These are phyloP conservation scores for Boletus smithii DNA, from an alignment of 1,284 basidiomycete species.

Conservation along the genomic window DNA sequence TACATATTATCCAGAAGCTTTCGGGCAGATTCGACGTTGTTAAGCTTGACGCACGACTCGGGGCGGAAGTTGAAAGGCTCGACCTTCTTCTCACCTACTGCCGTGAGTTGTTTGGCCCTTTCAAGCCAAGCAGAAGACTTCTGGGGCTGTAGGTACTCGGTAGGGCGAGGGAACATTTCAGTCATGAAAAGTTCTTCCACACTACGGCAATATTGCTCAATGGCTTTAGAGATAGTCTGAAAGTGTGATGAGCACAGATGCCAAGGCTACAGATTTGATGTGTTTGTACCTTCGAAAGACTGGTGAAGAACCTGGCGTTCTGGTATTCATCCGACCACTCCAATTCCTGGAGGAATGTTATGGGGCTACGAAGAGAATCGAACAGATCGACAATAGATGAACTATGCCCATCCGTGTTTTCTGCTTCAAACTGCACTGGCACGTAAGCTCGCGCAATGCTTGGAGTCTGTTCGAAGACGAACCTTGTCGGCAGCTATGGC, in stretches of 20 bases:
- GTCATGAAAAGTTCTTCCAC: slow-evolving; percentile 89
- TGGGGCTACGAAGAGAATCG: slow-evolving; percentile 88
- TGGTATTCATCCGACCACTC: slow-evolving; percentile 92
- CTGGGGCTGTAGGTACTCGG: slow-evolving; percentile 71
- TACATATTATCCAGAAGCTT: slow-evolving; percentile 93
- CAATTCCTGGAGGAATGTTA: slow-evolving; percentile 84
- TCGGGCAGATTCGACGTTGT: slow-evolving; percentile 94
- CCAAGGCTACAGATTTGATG: not conserved
- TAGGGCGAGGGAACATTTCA: slow-evolving; percentile 89
- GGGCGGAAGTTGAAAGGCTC: slow-evolving; percentile 94
- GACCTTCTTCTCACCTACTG: slow-evolving; percentile 83
- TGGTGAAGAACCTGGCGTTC: slow-evolving; percentile 87
- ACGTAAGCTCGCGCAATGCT: slow-evolving; percentile 8
- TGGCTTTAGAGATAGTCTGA: slow-evolving; percentile 86
- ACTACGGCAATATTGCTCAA: slow-evolving; percentile 88
- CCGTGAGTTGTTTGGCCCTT: slow-evolving; percentile 77
- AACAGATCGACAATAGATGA: slow-evolving; percentile 97
- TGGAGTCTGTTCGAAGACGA: slow-evolving; percentile 15
- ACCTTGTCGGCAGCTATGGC: slow-evolving; percentile 89
- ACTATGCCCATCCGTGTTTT: slow-evolving; percentile 82
- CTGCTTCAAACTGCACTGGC: slow-evolving; percentile 74
- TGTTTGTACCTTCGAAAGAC: slow-evolving; percentile 68
- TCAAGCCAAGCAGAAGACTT: slow-evolving; percentile 94
- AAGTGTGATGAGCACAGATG: slow-evolving; percentile 4
- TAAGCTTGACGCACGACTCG: slow-evolving; percentile 94